These are phyloP conservation scores for Thalassiosira livingstoniorum DNA, from an alignment of 352 stramenopile species.

Conservation along the genomic window DNA sequence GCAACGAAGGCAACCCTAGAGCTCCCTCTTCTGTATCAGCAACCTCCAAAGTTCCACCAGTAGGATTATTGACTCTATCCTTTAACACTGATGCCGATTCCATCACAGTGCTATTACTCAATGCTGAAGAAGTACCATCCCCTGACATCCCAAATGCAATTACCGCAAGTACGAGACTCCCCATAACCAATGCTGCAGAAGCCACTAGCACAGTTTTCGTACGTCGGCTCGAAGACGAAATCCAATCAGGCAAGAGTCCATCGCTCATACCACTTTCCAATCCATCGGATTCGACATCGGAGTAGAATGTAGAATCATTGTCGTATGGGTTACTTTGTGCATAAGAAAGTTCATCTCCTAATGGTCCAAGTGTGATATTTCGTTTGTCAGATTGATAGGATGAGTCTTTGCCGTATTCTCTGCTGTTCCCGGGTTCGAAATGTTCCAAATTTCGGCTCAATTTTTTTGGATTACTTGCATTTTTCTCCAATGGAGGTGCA, in stretches of 20 bases:
- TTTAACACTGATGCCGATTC: no score
- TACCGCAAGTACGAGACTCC: slow-evolving; percentile 22
- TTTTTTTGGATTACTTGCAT: no score
- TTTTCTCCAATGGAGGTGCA: background rate
- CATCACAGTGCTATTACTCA: no score
- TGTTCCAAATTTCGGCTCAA: background rate
- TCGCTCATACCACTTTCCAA: background rate
- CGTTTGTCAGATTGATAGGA: background rate
- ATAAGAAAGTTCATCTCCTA: slow-evolving; percentile 43
- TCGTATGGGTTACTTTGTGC: background rate
- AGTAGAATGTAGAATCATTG: background rate
- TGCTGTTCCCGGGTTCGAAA: background rate
- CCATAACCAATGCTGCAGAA: slow-evolving; percentile 19
- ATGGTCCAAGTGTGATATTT: slow-evolving; percentile 21
- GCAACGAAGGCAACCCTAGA: no score
- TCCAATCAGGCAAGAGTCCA: slow-evolving; percentile 21
- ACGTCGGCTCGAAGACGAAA: background rate
- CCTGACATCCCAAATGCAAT: slow-evolving; percentile 9
- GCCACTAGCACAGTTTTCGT: slow-evolving; percentile 26
- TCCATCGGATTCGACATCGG: background rate
- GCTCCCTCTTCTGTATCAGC: no score
- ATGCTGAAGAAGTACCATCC: no score
- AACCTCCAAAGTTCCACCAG: no score
- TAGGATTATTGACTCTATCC: no score
- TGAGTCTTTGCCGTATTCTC: background rate